Percentiles rank a stretch among this genome's conserved stretches.
phyloP scores from a whole-genome alignment of 306 rosid genomes.

The Comarum palustre region DNA sequence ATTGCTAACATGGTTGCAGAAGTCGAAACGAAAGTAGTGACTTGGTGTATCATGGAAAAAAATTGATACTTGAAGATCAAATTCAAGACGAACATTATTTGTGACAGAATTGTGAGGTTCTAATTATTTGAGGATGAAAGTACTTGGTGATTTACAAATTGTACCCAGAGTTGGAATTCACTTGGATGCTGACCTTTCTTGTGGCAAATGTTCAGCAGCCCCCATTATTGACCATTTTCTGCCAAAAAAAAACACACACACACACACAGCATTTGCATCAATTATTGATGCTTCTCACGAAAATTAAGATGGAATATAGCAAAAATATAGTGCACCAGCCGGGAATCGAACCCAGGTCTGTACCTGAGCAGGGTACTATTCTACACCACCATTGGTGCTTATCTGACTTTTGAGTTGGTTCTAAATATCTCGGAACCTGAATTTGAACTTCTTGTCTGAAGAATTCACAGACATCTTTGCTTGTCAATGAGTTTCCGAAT shows the following conservation, averaged over 20 bases:
- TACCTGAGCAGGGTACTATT: constrained; percentile 33
- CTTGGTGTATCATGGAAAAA: background rate
- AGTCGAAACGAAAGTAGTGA: background rate
- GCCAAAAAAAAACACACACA: too few species aligned
- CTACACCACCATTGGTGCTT: constrained; percentile 70
- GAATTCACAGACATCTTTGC: background rate
- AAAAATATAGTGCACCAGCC: constrained; percentile 64
- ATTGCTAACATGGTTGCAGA: background rate
- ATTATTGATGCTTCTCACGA: too few species aligned
- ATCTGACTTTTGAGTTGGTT: too few species aligned
- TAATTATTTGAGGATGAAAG: background rate
- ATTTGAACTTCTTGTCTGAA: too few species aligned
- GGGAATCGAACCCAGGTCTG: constrained; percentile 56
- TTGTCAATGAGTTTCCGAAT: background rate
- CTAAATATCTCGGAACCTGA: too few species aligned
- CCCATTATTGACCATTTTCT: background rate
- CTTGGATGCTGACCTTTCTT: background rate
- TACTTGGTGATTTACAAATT: background rate
- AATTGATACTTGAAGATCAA: background rate
- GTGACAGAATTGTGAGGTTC: background rate
- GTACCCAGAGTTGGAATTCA: background rate
- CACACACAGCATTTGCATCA: background rate
- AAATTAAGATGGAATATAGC: too few species aligned
- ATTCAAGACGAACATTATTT: background rate
- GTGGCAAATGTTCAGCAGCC: background rate